Evolutionary conservation across 768 basidiomycete genomes (phyloP).

Genomic region (Phlebiopsis flavidoalba): DNA sequence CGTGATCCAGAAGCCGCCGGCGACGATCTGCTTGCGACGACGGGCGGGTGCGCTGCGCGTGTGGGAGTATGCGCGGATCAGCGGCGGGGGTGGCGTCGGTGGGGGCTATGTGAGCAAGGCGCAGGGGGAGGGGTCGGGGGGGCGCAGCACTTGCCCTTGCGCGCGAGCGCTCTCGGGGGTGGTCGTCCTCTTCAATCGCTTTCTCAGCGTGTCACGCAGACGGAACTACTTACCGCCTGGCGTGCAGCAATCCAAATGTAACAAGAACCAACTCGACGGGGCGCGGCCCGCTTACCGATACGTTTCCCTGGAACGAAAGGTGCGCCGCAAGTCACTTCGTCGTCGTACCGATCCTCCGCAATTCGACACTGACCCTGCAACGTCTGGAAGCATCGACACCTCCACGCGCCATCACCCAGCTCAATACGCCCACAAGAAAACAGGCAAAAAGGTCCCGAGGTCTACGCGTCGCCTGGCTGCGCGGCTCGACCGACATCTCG

Average conservation of each 20-base stretch:
- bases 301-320: slow-evolving; percentile 98
- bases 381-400: slow-evolving; percentile 97
- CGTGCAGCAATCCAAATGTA: slow-evolving; percentile 77
- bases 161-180: slow-evolving; percentile 81
- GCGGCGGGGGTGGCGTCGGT: slow-evolving; percentile 35
- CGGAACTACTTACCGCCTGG: neutral
- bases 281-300: slow-evolving; percentile 90
- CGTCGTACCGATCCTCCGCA: slow-evolving; percentile 96
- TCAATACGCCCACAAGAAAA: slow-evolving; percentile 98
- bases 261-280: slow-evolving; percentile 72
- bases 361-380: slow-evolving; percentile 99
- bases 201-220: too few species aligned
- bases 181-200: too few species aligned
- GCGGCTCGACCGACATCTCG: slow-evolving; percentile 92
- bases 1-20: slow-evolving; percentile 62
- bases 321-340: slow-evolving; percentile 84
- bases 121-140: slow-evolving; percentile 30
- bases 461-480: slow-evolving; percentile 98
- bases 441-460: too few species aligned
- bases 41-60: slow-evolving; percentile 89
- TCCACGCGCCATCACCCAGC: slow-evolving; percentile 91
- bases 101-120: slow-evolving; percentile 66
- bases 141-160: slow-evolving; percentile 66
- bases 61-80: slow-evolving; percentile 81
- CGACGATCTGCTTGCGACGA: slow-evolving; percentile 88